Conservation (phyloP, 208 protist genomes). For the Trypanosoma lewisi region DNA sequence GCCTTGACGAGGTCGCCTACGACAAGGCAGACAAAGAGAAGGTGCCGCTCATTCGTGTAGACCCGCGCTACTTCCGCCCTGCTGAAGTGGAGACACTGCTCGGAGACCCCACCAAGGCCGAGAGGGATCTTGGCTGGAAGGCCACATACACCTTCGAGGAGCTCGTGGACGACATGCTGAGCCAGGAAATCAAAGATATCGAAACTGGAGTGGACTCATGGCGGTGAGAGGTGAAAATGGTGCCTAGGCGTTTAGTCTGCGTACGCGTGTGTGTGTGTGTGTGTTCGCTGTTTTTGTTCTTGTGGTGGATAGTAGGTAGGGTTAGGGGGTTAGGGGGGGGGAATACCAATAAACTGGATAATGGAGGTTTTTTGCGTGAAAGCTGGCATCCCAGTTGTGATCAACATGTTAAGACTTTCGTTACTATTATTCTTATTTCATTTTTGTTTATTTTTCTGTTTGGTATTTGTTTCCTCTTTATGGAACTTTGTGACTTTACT, state of each 20-base stretch:
- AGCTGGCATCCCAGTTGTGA: too few relatives aligned
- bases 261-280: constrained; percentile 43
- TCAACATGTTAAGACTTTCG: too few relatives aligned
- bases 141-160: constrained; percentile 37
- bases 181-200: constrained; percentile 27
- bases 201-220: constrained; percentile 27
- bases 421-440: too few relatives aligned
- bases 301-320: too few relatives aligned
- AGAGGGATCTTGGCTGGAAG: constrained; percentile 79
- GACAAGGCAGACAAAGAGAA: constrained; percentile 24
- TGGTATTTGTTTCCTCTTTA: too few relatives aligned
- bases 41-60: constrained; percentile 54
- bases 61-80: constrained; percentile 91
- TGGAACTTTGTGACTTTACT: too few relatives aligned
- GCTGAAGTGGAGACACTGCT: constrained; percentile 95
- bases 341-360: too few relatives aligned
- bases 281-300: too few relatives aligned
- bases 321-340: too few relatives aligned
- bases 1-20: constrained; percentile 86
- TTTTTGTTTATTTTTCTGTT: too few relatives aligned
- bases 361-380: too few relatives aligned
- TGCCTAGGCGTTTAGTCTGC: background rate
- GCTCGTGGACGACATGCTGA: constrained; percentile 60
- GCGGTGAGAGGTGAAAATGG: background rate
- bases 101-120: constrained; percentile 89